Base-by-base conservation (phyloP, 164 flowering plant species). In the Piper longum region DNA sequence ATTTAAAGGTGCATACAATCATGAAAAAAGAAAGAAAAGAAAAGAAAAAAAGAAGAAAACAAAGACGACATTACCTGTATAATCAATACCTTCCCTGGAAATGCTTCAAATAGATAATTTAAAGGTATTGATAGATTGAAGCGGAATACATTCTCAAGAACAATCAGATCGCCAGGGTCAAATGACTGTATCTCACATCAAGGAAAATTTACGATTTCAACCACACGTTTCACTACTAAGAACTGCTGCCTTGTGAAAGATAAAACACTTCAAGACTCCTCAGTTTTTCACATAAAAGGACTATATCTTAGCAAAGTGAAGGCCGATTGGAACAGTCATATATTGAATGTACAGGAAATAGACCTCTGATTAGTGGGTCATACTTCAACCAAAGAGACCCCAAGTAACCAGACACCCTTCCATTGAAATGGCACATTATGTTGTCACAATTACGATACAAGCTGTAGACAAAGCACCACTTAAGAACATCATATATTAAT, bases 1-100 rank as follows among this genome's bases (percentile, higher is more conserved):
- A 64, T 90, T 90, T 4, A 86, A 75, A 60, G 97, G 95, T 67
- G n/a, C n/a, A n/a, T n/a, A n/a, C n/a, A n/a, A n/a, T n/a, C n/a
- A n/a, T n/a, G 52, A 14, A 2, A 43, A 56, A 48, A 3, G 55
- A 43, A 48, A 18, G 5, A 5, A 60, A 41, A 59, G 6, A 9
- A 40, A 40, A 3, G 16, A 40, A 18, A 36, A 60, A 41, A 5
- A 42, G 7, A 36, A 65, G 11, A 4, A 4, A 56, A 5, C 60
- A 57, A 51, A n/a, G 3, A 41, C 16, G 60, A 42, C 12, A 60
- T 70, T 73, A 88, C 95, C 92, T 86, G 97, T 62, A 90, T 69
- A 65, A 87, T 65, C 66, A 90, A 69, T 73, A 81, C 80, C 69
- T 70, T 82, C 44, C 78, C 84, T 43, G 76, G 72, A n/a, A 73